A percentile compares a stretch with the other conserved stretches of the same genome.
Evolutionary conservation across 805 yeast species (phyloP).

Genomic region (Nakazawaea sp.): DNA sequence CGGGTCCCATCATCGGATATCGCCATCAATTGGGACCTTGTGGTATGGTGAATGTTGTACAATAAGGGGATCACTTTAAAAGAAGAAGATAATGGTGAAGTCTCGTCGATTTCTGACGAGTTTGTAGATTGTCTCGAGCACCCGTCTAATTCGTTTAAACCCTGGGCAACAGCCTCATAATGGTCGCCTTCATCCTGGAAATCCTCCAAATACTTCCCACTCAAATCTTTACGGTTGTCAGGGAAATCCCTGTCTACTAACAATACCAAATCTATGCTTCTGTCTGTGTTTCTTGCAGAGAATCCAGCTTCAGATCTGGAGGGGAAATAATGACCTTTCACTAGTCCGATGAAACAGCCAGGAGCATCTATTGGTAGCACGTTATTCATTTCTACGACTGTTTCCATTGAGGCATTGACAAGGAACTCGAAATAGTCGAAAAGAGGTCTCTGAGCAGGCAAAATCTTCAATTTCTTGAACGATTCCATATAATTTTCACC

Average conservation of each 20-base stretch:
- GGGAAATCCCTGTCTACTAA: constrained; percentile 5
- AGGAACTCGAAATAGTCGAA: constrained; percentile 10
- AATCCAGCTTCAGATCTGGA: constrained; percentile 3
- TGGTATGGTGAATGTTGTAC: constrained; percentile 6
- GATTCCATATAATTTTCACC: constrained; percentile 3
- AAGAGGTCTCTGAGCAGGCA: constrained; percentile 4
- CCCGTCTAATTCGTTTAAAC: constrained; percentile 28
- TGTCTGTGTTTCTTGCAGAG: constrained; percentile 4
- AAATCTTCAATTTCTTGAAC: constrained; percentile 1
- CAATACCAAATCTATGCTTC: constrained; percentile 9
- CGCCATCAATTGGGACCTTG: constrained; percentile 7
- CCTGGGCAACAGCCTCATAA: constrained; percentile 17
- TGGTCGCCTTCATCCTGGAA: constrained; percentile 17
- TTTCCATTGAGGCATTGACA: constrained; percentile 5
- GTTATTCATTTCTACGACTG: constrained; percentile 4
- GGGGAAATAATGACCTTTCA: constrained; percentile 6
- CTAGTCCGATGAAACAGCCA: constrained; percentile 7
- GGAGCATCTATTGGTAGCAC: constrained; percentile 8
- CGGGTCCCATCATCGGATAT: constrained; percentile 9
- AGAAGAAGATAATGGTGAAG: constrained; percentile 1
- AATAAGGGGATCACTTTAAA: constrained; percentile 8
- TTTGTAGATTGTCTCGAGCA: constrained; percentile 20
- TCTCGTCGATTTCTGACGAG: not conserved
- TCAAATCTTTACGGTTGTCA: not conserved
- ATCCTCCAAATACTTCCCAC: constrained; percentile 7